phyloP scores from a whole-genome alignment of 1,284 basidiomycete genomes.

The Sporisorium scitamineum region DNA sequence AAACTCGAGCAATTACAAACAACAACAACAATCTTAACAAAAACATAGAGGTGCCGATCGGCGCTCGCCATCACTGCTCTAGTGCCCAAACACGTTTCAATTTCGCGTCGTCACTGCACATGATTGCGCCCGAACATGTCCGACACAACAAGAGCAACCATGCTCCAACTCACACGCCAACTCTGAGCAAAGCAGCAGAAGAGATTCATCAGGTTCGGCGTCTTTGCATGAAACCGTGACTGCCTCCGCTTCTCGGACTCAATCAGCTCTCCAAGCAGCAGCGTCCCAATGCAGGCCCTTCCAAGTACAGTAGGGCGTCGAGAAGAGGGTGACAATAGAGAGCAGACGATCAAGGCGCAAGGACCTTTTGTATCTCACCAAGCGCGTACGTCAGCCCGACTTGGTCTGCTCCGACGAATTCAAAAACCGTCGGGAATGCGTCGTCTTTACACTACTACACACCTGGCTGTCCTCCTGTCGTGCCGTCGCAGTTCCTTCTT shows the following conservation, averaged over 20 bases:
- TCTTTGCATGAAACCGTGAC: not conserved
- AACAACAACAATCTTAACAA: not conserved
- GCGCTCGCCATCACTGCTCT: conserved; percentile 1
- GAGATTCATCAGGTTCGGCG: conserved; percentile 1
- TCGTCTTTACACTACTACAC: too few species aligned
- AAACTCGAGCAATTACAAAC: not conserved
- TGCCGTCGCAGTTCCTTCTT: not conserved
- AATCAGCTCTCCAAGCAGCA: not conserved
- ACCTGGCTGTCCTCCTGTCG: too few species aligned
- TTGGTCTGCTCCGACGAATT: conserved; percentile 8
- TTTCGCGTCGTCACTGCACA: conserved; percentile 12
- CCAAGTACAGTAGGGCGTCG: not conserved
- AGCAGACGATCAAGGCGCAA: too few species aligned
- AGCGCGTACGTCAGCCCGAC: conserved; percentile 6
- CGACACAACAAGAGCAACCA: not conserved
- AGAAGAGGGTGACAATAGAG: too few species aligned
- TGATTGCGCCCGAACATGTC: conserved; percentile 3
- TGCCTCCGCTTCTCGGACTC: not conserved
- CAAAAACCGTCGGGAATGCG: conserved; percentile 24
- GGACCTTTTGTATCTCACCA: not conserved
- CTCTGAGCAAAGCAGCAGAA: not conserved
- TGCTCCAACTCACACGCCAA: not conserved
- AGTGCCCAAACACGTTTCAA: not conserved
- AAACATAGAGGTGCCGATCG: conserved; percentile 2
- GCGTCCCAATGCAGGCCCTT: not conserved